Conservation (phyloP, 2,329 filamentous ascomycete species). For the Diplodia corticola region DNA sequence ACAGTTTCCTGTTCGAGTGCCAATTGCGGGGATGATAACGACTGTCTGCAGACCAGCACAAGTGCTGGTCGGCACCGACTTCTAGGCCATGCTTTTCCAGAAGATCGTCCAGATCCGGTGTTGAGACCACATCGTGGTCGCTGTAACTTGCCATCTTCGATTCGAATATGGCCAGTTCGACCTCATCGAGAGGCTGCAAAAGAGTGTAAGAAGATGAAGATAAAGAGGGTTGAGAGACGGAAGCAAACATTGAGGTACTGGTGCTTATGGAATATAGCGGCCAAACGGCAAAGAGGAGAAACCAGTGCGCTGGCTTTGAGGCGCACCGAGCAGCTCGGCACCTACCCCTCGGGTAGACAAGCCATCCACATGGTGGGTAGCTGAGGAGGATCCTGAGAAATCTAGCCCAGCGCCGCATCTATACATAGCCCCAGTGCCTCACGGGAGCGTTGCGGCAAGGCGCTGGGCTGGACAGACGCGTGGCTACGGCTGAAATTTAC, state of each 20-base stretch:
- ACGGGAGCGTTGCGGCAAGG: neutral
- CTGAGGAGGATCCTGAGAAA: neutral
- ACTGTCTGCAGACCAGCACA: conserved; percentile 5
- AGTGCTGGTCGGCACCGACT: neutral
- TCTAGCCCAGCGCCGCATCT: neutral
- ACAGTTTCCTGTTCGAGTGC: conserved; percentile 7
- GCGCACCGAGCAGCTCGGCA: neutral
- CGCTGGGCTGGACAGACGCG: neutral
- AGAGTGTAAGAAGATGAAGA: neutral
- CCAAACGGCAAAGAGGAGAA: neutral
- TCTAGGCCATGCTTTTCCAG: conserved; percentile 7
- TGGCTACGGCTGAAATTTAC: neutral
- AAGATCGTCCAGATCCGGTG: neutral
- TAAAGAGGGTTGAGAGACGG: neutral
- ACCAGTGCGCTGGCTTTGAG: neutral
- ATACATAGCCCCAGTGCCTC: neutral
- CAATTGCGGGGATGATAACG: conserved; percentile 15
- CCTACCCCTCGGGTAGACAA: neutral
- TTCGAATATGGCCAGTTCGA: neutral
- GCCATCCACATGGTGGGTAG: neutral
- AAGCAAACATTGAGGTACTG: neutral
- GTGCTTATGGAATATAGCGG: neutral
- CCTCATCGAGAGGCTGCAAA: neutral
- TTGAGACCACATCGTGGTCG: neutral
- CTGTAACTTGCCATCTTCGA: neutral